A percentile compares a stretch with the other conserved stretches of the same genome.
Evolutionary conservation across 768 basidiomycete genomes (phyloP).

Genomic region (Calocybe indica): DNA sequence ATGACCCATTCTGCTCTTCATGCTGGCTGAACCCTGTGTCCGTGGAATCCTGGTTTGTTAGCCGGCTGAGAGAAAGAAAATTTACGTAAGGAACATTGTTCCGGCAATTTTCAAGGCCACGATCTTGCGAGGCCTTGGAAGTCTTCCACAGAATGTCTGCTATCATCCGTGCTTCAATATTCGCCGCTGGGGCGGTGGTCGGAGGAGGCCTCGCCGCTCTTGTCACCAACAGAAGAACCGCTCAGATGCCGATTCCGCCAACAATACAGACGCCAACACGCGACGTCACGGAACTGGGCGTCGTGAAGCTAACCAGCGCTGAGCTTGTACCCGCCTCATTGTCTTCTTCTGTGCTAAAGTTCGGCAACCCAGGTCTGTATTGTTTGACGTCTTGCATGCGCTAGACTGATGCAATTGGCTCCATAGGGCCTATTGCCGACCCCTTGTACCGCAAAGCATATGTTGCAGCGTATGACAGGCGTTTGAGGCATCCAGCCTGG

Average conservation of each 20-base stretch:
- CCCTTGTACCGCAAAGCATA: slow-evolving; percentile 77
- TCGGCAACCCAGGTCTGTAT: slow-evolving; percentile 74
- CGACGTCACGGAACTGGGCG: slow-evolving; percentile 39
- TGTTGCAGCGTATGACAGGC: slow-evolving; percentile 85
- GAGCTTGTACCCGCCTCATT: slow-evolving; percentile 20
- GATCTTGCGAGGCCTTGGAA: neutral
- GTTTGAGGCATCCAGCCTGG: slow-evolving; percentile 91
- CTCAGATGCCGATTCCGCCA: slow-evolving; percentile 13
- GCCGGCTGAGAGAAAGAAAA: neutral
- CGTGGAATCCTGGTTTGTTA: too few relatives aligned
- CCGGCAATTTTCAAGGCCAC: slow-evolving; percentile 10
- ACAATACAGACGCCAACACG: slow-evolving; percentile 31
- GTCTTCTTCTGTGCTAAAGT: slow-evolving; percentile 49
- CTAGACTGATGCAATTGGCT: neutral
- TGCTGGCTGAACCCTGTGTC: too few relatives aligned
- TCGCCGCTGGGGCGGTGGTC: slow-evolving; percentile 76
- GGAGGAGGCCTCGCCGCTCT: slow-evolving; percentile 69
- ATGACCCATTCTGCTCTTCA: too few relatives aligned
- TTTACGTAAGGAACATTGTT: slow-evolving; percentile 6
- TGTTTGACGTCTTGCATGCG: neutral
- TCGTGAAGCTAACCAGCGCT: slow-evolving; percentile 32
- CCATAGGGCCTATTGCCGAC: slow-evolving; percentile 80
- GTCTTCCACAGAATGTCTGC: slow-evolving; percentile 19
- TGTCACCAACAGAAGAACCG: slow-evolving; percentile 24
- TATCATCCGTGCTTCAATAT: slow-evolving; percentile 62